Conservation (phyloP, 1,284 basidiomycete genomes). For the Trichosporon sp. region DNA sequence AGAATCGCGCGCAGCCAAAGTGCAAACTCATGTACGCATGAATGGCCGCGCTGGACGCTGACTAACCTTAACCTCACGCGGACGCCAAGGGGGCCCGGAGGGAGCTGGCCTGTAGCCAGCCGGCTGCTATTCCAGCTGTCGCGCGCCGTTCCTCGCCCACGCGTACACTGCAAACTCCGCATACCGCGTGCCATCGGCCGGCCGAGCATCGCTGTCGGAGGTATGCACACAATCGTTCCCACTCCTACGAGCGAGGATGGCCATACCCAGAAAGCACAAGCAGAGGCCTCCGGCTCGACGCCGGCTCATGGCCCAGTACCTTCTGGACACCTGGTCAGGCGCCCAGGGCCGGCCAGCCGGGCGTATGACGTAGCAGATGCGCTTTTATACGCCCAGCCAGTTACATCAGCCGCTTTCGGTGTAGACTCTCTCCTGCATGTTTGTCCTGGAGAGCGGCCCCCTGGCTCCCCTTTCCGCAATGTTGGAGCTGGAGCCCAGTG, state of each 20-base stretch:
- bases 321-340: not conserved
- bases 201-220: not conserved
- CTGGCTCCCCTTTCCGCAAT: not conserved
- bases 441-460: not conserved
- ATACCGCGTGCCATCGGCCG: not conserved
- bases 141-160: not conserved
- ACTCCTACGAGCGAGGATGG: not conserved
- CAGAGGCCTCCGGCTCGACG: not conserved
- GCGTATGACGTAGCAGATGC: not conserved
- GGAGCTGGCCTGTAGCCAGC: too few relatives aligned
- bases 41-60: not conserved
- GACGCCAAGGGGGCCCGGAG: not conserved
- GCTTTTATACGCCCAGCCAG: not conserved
- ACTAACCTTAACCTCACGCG: not conserved
- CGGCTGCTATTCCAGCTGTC: not conserved
- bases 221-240: not conserved
- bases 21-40: not conserved
- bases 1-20: not conserved
- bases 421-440: not conserved
- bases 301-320: not conserved
- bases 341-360: not conserved
- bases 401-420: not conserved
- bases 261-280: not conserved
- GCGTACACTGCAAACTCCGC: not conserved
- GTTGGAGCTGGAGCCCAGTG: not conserved